Evolutionary conservation across 768 basidiomycete genomes (phyloP), one percentile per base, ranked within the genome.

Genomic region (Hygrophorus pudorinus): DNA sequence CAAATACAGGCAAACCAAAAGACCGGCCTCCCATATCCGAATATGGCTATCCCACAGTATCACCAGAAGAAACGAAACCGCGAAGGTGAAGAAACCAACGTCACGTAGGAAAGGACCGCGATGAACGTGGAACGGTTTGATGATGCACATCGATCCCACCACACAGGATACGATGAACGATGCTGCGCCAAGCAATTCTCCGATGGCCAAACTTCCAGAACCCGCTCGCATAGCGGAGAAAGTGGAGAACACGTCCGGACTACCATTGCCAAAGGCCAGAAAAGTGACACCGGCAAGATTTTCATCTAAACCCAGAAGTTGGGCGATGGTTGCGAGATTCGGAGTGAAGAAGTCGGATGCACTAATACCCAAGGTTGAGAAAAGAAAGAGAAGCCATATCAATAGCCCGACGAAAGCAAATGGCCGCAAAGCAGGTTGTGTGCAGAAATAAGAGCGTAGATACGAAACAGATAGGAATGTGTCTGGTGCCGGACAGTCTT

Each of bases 291-390:
- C 96, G 0, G 96, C 92, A 12, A 97, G 81, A 44, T 88, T 87
- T 58, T 99, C 92, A 54, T 87, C 86, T 32, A 99, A 64, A 0
- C 91, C 86, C 3, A 99, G 75, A 3, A 87, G 65, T 40, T 82
- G 75, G 0, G 94, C 80, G 27, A 97, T 84, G 1, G 93, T 89
- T 0, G 86, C 85, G 13, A 99, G 74, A 60, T 99, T 98, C 1
- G 93, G 93, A 41, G 87, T 92, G 72, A 98, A 98, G 66, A 97
- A 97, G 63, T 98, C 94, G 13, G 91, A 86, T 4, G 93, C 92
- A 51, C 81, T 83, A 59, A 96, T 96, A 3, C 92, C 92, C 29
- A 97, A 82, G 29, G 87, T 93, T 16, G 91, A 91, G 67, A 99
- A 98, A 43, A 99, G 79, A 68, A 97, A 96, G 20, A 79, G 52